These are phyloP conservation scores for Zangia roseola DNA, from an alignment of 768 basidiomycete genomes.

Conservation along the genomic window DNA sequence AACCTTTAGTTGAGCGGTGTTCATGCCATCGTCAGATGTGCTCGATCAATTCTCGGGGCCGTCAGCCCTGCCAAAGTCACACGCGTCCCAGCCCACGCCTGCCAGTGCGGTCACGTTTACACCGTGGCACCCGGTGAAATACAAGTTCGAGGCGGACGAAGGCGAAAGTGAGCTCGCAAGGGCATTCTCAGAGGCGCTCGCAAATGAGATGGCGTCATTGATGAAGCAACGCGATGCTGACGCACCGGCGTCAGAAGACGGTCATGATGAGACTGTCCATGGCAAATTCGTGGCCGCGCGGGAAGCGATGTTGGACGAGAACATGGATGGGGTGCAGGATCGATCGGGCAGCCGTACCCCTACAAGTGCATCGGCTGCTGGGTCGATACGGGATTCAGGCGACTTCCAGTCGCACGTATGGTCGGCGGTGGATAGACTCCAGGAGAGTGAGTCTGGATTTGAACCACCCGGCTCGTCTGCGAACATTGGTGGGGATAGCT, in stretches of 20 bases:
- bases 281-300: conserved; percentile 57
- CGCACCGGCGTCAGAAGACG: conserved; percentile 8
- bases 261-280: conserved; percentile 8
- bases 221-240: conserved; percentile 40
- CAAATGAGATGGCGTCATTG: no score
- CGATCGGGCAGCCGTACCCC: conserved; percentile 7
- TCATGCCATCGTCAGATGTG: conserved; percentile 39
- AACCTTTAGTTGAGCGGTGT: not conserved
- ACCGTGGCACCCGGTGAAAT: no score
- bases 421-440: conserved; percentile 72
- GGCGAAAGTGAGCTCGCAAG: no score
- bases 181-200: no score
- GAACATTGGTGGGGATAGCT: conserved; percentile 32
- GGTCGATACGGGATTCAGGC: conserved; percentile 27
- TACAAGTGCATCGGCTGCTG: not conserved
- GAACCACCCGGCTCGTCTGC: conserved; percentile 17
- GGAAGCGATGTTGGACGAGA: conserved; percentile 70
- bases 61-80: conserved; percentile 14
- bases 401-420: conserved; percentile 70
- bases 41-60: conserved; percentile 43
- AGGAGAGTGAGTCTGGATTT: conserved; percentile 56
- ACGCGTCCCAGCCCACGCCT: conserved; percentile 15
- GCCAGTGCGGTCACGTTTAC: conserved; percentile 17
- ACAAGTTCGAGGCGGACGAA: conserved; percentile 5
- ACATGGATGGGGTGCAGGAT: conserved; percentile 31